A percentile compares a stretch with the other conserved stretches of the same genome.
These are phyloP conservation scores for Helianthus tuberosus DNA, from an alignment of 129 eudicot genomes.

Conservation along the genomic window DNA sequence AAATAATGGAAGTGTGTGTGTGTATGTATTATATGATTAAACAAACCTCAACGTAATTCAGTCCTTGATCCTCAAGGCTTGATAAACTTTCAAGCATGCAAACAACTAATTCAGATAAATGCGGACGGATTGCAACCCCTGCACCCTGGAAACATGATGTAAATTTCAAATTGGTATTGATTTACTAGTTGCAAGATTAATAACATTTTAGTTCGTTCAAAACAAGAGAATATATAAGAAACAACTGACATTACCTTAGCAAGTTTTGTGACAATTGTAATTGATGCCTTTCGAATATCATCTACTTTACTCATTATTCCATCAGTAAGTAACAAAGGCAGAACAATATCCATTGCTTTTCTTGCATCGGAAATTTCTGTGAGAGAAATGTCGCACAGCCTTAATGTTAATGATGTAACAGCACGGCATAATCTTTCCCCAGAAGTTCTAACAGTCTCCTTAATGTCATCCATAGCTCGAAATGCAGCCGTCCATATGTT, in stretches of 20 bases:
- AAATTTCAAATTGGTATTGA: background rate
- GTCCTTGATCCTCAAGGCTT: conserved; percentile 96
- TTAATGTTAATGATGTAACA: conserved; percentile 68
- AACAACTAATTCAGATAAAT: conserved; percentile 81
- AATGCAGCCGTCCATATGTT: conserved; percentile 86
- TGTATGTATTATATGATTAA: conserved; percentile 16
- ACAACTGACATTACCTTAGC: conserved; percentile 61
- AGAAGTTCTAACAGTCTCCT: conserved; percentile 88
- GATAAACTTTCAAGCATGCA: conserved; percentile 99
- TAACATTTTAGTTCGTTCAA: background rate
- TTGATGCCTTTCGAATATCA: conserved; percentile 88
- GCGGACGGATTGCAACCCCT: conserved; percentile 90
- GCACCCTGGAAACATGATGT: conserved; percentile 66
- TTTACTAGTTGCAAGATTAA: conserved; percentile 15
- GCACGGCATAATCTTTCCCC: conserved; percentile 94
- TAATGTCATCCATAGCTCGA: conserved; percentile 98
- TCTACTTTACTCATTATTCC: conserved; percentile 99
- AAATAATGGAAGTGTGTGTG: background rate
- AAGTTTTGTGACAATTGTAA: conserved; percentile 82
- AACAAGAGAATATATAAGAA: conserved; percentile 5
- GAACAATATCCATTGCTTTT: conserved; percentile 74
- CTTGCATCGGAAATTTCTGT: conserved; percentile 77
- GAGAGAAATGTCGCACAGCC: conserved; percentile 88
- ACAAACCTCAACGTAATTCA: conserved; percentile 92
- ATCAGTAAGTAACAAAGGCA: conserved; percentile 87